phyloP scores from a whole-genome alignment of 1,284 basidiomycete species.

The Volvariella volvacea region DNA sequence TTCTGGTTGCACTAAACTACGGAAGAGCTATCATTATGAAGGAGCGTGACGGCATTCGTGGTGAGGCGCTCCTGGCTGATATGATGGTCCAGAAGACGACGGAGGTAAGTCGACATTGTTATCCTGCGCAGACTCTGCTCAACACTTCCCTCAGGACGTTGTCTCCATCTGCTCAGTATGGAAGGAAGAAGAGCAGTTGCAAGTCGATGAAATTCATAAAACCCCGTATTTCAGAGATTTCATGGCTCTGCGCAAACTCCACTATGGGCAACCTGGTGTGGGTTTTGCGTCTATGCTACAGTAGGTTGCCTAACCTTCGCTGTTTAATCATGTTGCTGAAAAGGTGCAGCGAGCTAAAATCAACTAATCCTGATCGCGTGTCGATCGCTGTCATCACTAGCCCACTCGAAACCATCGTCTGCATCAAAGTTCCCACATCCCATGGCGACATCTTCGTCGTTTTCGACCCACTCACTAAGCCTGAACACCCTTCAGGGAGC shows the following conservation, averaged over 20 bases:
- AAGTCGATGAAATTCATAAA: background rate
- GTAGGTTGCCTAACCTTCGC: background rate
- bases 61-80: background rate
- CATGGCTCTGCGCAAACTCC: background rate
- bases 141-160: background rate
- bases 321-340: background rate
- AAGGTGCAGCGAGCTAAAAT: background rate
- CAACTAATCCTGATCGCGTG: background rate
- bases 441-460: background rate
- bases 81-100: background rate
- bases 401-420: background rate
- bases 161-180: background rate
- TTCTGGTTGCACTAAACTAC: background rate
- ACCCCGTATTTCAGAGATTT: background rate
- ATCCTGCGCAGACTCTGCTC: background rate
- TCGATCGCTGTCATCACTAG: background rate
- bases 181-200: background rate
- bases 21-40: background rate
- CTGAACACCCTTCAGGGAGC: background rate
- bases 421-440: background rate
- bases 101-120: background rate
- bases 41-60: background rate
- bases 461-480: background rate
- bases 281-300: background rate
- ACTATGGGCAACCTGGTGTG: background rate